phyloP scores from a whole-genome alignment of 2,329 filamentous ascomycete species.

The Cordyceps pruinosa region DNA sequence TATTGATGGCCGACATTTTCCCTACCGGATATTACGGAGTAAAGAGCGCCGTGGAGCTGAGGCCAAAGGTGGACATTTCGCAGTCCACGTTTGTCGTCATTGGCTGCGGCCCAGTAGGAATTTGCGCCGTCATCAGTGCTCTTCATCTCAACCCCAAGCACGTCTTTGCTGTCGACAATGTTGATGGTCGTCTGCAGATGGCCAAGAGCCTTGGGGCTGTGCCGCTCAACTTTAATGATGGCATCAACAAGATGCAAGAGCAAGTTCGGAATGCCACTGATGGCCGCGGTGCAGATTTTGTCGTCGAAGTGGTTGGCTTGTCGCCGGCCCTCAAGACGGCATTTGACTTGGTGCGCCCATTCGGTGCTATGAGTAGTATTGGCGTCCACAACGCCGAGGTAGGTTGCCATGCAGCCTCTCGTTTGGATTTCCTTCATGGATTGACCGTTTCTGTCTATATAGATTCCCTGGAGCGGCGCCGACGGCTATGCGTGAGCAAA shows the following conservation, averaged over 20 bases:
- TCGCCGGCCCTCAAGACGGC: constrained; percentile 62
- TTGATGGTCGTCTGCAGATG: constrained; percentile 66
- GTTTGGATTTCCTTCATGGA: neutral
- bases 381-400: constrained; percentile 71
- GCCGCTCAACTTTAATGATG: constrained; percentile 68
- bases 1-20: constrained; percentile 91
- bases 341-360: constrained; percentile 65
- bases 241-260: constrained; percentile 57
- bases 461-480: constrained; percentile 60
- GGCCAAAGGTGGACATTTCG: constrained; percentile 31
- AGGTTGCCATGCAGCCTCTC: constrained; percentile 15
- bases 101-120: constrained; percentile 78
- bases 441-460: constrained; percentile 19
- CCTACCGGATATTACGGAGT: constrained; percentile 82
- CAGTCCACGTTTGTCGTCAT: constrained; percentile 67
- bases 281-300: constrained; percentile 76
- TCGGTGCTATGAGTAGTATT: constrained; percentile 67
- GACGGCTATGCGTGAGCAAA: constrained; percentile 50
- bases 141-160: constrained; percentile 69
- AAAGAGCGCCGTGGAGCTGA: constrained; percentile 64
- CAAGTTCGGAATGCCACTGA: constrained; percentile 69
- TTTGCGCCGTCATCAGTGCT: constrained; percentile 75
- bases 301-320: constrained; percentile 71
- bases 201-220: constrained; percentile 72
- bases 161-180: constrained; percentile 71